These are phyloP conservation scores for Fraxinus pennsylvanica DNA, from an alignment of 257 asterid genomes.

Conservation along the genomic window DNA sequence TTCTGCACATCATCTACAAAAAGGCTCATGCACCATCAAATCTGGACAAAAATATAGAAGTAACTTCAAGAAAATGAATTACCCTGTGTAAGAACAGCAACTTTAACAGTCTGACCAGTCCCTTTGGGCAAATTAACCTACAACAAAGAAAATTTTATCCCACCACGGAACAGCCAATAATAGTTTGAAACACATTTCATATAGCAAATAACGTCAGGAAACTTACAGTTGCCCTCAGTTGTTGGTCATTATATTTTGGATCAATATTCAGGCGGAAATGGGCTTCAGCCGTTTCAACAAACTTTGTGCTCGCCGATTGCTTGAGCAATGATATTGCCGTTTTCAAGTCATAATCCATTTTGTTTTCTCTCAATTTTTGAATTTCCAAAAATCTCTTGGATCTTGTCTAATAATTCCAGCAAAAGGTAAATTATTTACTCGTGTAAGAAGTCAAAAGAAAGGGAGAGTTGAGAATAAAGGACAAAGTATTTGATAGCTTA, in stretches of 20 bases:
- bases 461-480: neutral
- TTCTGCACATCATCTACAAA: neutral
- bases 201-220: conserved; percentile 19
- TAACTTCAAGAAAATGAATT: conserved; percentile 4
- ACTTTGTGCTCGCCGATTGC: conserved; percentile 71
- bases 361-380: conserved; percentile 75
- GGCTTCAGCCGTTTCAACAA: conserved; percentile 85
- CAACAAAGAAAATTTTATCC: conserved; percentile 24
- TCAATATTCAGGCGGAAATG: conserved; percentile 97
- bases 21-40: neutral
- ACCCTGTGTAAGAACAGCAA: conserved; percentile 99
- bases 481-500: neutral
- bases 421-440: conserved; percentile 16
- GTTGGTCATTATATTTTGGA: conserved; percentile 96
- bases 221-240: conserved; percentile 93
- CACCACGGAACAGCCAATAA: conserved; percentile 18
- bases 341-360: conserved; percentile 77
- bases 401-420: conserved; percentile 63
- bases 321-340: conserved; percentile 78
- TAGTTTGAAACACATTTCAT: neutral
- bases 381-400: conserved; percentile 96
- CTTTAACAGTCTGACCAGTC: conserved; percentile 88
- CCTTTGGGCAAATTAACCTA: conserved; percentile 98
- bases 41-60: neutral
- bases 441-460: neutral